These are phyloP conservation scores for Chamaenerion angustifolium DNA, from an alignment of 345 rosid species.

Conservation along the genomic window DNA sequence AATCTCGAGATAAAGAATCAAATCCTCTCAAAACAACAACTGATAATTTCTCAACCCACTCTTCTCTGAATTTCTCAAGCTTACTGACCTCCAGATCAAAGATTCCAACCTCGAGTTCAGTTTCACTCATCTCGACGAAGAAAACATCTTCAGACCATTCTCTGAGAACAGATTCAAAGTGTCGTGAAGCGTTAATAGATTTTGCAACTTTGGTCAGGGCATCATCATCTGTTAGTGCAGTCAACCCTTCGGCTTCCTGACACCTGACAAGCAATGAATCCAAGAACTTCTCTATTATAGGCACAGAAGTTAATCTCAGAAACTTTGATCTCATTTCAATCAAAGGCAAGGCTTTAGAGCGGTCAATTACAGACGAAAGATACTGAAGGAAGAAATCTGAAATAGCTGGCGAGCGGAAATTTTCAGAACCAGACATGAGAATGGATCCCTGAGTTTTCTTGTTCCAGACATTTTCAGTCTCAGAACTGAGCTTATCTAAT, in stretches of 20 bases:
- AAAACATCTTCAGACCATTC: conserved; percentile 87
- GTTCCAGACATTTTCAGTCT: conserved; percentile 58
- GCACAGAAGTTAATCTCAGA: conserved; percentile 52
- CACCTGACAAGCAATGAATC: conserved; percentile 60
- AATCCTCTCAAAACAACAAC: conserved; percentile 69
- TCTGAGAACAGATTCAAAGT: conserved; percentile 50
- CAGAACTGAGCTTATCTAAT: conserved; percentile 44
- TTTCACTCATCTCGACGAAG: conserved; percentile 61
- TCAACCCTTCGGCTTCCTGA: conserved; percentile 93
- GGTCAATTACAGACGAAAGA: conserved; percentile 50
- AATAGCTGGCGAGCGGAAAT: conserved; percentile 55
- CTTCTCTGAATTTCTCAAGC: conserved; percentile 46
- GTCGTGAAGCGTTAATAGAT: conserved; percentile 54
- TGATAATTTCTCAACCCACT: conserved; percentile 74
- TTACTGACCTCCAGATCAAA: conserved; percentile 44
- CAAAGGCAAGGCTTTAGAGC: conserved; percentile 54
- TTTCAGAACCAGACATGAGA: conserved; percentile 39
- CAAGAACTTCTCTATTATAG: conserved; percentile 43
- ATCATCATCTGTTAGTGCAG: conserved; percentile 68
- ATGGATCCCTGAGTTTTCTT: conserved; percentile 47
- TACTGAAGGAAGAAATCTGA: conserved; percentile 36
- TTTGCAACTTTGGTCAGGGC: conserved; percentile 67
- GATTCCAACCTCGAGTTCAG: conserved; percentile 24
- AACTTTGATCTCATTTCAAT: conserved; percentile 52
- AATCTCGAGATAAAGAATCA: conserved; percentile 61